Base-by-base conservation (phyloP, 495 filamentous ascomycete species). In the Podospora appendiculata region DNA sequence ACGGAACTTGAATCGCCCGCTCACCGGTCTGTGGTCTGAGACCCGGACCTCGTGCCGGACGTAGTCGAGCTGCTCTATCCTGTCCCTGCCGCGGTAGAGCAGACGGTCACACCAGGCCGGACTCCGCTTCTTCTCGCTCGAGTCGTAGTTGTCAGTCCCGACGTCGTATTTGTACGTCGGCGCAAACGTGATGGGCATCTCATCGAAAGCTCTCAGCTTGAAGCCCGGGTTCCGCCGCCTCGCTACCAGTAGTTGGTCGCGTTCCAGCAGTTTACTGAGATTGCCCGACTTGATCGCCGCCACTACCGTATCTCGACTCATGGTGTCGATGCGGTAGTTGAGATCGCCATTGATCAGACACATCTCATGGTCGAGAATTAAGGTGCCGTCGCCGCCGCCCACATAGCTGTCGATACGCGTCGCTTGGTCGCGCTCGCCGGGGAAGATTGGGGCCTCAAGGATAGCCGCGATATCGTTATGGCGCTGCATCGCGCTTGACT, bases 161-260 rank as follows among this genome's bases (percentile, higher is more conserved):
- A 96, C 88, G 60, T 98, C 93, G 66, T 97, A 98, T 67, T 98
- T 98, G 72, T 98, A 98, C 2, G 93, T 98, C 8, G 93, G 93
- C 13, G 88, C 84, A 63, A 98, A 98, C 0, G 82, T 85, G 61
- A 98, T 96, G 0, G 83, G 84, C 11, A 80, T 74, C 69, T 98
- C 93, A 14, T 83, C 81, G 61, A 98, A 97, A 5, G 87, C 84
- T 16, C 91, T 83, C 2, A 96, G 78, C 18, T 86, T 77, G 73
- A 96, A 96, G 9, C 83, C 87, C 0, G 92, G 90, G 59, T 96
- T 96, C 59, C 87, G 85, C 53, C 88, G 83, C 51, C 83, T 76
- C 17, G 89, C 89, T 6, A 94, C 86, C 1, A 96, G 82, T 5
- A 98, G 76, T 63, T 98, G 93, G 62, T 98, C 93, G 38, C 94